These are phyloP conservation scores for Paramarasmius palmivorus DNA, from an alignment of 1,284 basidiomycete species.

Conservation along the genomic window DNA sequence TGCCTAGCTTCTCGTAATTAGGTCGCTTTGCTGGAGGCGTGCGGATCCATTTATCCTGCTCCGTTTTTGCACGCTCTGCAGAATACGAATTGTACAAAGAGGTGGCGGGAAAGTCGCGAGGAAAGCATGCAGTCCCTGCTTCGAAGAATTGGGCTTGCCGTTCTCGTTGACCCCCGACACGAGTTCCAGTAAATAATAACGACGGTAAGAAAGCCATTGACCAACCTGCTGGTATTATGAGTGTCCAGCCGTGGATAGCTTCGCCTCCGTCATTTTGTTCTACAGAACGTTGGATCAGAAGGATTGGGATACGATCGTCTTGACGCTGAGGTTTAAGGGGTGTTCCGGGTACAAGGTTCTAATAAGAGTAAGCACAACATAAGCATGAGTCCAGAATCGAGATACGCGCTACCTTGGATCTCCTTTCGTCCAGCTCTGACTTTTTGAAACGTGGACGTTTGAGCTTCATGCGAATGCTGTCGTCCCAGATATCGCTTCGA, in stretches of 20 bases:
- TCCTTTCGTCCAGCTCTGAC: constrained; percentile 79
- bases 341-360: constrained; percentile 80
- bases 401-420: constrained; percentile 65
- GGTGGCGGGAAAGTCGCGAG: constrained; percentile 75
- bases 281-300: constrained; percentile 82
- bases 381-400: too few relatives aligned
- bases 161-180: constrained; percentile 81
- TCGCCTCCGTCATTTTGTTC: constrained; percentile 38
- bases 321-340: constrained; percentile 61
- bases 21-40: constrained; percentile 85
- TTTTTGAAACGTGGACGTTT: constrained; percentile 76
- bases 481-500: constrained; percentile 72
- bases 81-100: constrained; percentile 53
- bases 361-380: too few relatives aligned
- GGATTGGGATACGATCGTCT: constrained; percentile 80
- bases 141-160: constrained; percentile 78
- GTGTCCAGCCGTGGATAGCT: constrained; percentile 79
- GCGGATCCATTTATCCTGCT: constrained; percentile 67
- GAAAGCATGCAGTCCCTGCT: constrained; percentile 72
- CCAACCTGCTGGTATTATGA: constrained; percentile 86
- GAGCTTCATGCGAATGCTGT: constrained; percentile 47
- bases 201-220: constrained; percentile 85
- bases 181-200: constrained; percentile 76
- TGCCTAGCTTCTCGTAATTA: constrained; percentile 69
- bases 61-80: constrained; percentile 46